Evolutionary conservation across 2,329 filamentous ascomycete genomes (phyloP).

Genomic region (Fusarium multiceps): DNA sequence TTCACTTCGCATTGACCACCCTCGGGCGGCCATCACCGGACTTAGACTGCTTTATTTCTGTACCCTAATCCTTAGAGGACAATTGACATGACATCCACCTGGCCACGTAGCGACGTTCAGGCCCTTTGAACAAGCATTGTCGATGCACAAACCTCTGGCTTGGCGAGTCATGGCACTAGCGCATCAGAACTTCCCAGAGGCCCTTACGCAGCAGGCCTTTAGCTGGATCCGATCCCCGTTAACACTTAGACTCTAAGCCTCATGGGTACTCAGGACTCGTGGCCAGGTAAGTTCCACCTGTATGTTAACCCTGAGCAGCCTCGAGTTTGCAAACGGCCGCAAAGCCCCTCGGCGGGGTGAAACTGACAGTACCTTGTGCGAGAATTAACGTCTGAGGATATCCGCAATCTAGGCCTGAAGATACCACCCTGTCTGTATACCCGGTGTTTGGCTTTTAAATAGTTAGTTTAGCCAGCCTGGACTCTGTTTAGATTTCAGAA

Average conservation of each 20-base stretch:
- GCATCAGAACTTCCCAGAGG: background rate
- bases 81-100: too few relatives aligned
- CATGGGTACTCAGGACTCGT: background rate
- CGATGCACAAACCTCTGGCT: background rate
- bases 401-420: background rate
- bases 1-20: background rate
- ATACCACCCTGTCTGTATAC: background rate
- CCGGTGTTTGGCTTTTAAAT: background rate
- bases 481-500: background rate
- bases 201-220: background rate
- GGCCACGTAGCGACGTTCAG: background rate
- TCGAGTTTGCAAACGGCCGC: background rate
- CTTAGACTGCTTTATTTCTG: too few relatives aligned
- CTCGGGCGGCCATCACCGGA: too few relatives aligned
- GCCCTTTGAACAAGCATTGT: background rate
- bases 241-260: background rate
- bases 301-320: background rate
- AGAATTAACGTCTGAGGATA: background rate
- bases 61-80: too few relatives aligned
- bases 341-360: background rate
- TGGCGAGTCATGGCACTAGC: background rate
- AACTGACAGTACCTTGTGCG: background rate
- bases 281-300: rapidly evolving
- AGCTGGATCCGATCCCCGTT: background rate
- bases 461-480: background rate